Base-by-base conservation (phyloP, 768 basidiomycete species). In the Tremella yokohamensis region DNA sequence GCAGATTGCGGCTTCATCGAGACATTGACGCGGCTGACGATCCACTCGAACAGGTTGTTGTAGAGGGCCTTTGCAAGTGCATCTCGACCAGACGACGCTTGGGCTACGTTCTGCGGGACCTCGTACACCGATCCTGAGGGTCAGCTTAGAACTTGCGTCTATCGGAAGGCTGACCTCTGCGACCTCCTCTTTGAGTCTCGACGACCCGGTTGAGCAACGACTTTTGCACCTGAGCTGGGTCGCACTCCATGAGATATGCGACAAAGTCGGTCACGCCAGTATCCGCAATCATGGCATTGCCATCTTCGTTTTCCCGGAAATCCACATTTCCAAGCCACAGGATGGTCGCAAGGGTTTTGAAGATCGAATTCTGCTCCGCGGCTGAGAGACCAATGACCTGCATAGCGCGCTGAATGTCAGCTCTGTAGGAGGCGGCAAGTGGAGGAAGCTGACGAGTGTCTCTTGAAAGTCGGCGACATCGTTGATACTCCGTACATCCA, bases 21-120 rank as follows among this genome's bases (percentile, higher is more conserved):
- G 16, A 90, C 80, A 73, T 99, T 99, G 73, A 99, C 84, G 60
- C 90, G 85, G 15, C 89, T 88, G 42, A 99, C 96, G 67, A 99
- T 98, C 96, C 96, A 99, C 73, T 99, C 94, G 74, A 99, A 98
- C 2, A 97, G 79, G 76, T 98, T 97, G 79, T 93, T 97, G 78
- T 99, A 99, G 63, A 99, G 86, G 15, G 92, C 94, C 76, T 98
- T 94, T 3, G 94, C 81, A 39, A 99, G 80, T 0, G 96, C 96
- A 78, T 98, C 90, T 57, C 93, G 80, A 19, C 90, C 92, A 0
- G 93, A 83, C 0, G 79, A 79, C 1, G 96, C 96, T 75, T 99
- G 96, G 6, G 93, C 82, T 9, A 89, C 88, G 70, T 98, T 99
- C 45, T 78, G 73, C 12, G 93, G 96, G 0, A 98, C 94, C 61